Evolutionary conservation across 352 stramenopile genomes (phyloP), one percentile per base, ranked within the genome.

Genomic region (Phytopythium sindhum): DNA sequence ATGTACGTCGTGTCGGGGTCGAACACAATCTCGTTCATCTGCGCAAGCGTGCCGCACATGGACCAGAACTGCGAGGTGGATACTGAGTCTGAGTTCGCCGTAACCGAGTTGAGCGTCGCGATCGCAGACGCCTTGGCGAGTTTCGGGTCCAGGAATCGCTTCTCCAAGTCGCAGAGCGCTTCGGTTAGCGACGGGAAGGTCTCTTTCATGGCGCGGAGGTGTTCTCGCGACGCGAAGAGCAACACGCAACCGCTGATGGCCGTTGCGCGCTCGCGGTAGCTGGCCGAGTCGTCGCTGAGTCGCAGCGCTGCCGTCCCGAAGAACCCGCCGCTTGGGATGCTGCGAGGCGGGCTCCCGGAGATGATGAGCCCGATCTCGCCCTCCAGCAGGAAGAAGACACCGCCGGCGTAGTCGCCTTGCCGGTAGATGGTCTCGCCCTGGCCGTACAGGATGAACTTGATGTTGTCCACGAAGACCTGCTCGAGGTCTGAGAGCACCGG

Each of bases 401-500:
- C 81, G 4, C 56, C 80, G 2, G 75, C 79, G 50, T 74, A 87
- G 62, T 88, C 81, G 12, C 78, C 81, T 63, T 87, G 79, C 0
- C 81, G 63, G 58, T 90, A 91, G 7, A 90, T 66, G n/a, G 84
- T 67, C 55, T 91, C 80, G 0, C 77, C 79, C 60, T 90, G 80
- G 1, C 80, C 83, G 37, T 88, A 91, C 19, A 90, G 66, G 28
- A 91, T 82, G 33, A 93, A 86, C 37, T 79, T 79, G 10, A 81
- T 65, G 47, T 93, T 89, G 23, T 81, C 75, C 6, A 93, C 61
- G 42, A 91, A 84, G 8, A 87, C 67, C 4, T 69, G 44, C 47
- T 91, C 80, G 19, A 93, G 65, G 1, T 87, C 60, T 1, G 65
- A 63, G 2, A 89, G 31, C 4, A 89, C 80, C 28, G 77, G 65